Conservation (phyloP, 1,284 basidiomycete species). For the Pisolithus thermaeus region DNA sequence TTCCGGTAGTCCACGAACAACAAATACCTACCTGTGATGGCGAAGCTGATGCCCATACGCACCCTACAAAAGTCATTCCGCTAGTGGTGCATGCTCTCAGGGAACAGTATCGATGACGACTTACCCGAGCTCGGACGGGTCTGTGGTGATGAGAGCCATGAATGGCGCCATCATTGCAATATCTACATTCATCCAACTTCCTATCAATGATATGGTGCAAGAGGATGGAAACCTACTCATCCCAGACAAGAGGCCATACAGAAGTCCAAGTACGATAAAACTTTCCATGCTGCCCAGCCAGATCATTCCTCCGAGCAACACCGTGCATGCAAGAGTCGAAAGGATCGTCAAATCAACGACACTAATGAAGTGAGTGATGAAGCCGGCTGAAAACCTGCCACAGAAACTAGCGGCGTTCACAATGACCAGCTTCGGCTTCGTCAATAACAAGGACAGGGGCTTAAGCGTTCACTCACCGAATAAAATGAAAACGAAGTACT, state of each 20-base stretch:
- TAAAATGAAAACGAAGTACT: constrained; percentile 23
- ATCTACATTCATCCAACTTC: constrained; percentile 6
- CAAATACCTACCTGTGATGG: constrained; percentile 14
- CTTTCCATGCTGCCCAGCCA: constrained; percentile 36
- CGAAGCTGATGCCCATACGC: constrained; percentile 22
- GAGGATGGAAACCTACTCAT: constrained; percentile 26
- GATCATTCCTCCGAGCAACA: constrained; percentile 37
- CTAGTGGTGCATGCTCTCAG: background rate
- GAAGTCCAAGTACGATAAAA: constrained; percentile 38
- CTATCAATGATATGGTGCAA: background rate
- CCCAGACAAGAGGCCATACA: constrained; percentile 50
- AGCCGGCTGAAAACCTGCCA: constrained; percentile 34
- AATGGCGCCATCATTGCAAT: constrained; percentile 20
- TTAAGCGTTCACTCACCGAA: constrained; percentile 14
- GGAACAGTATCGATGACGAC: background rate
- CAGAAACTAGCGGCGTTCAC: constrained; percentile 38
- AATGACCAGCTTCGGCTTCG: constrained; percentile 33
- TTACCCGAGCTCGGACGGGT: constrained; percentile 24
- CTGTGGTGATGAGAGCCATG: constrained; percentile 19
- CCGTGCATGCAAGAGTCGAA: constrained; percentile 18
- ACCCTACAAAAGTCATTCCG: constrained; percentile 8
- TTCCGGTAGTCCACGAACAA: background rate
- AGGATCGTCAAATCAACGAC: constrained; percentile 37
- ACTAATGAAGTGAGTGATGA: constrained; percentile 33
- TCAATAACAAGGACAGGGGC: background rate